These are phyloP conservation scores for Artemisia annua DNA, from an alignment of 129 eudicot species.

Conservation along the genomic window DNA sequence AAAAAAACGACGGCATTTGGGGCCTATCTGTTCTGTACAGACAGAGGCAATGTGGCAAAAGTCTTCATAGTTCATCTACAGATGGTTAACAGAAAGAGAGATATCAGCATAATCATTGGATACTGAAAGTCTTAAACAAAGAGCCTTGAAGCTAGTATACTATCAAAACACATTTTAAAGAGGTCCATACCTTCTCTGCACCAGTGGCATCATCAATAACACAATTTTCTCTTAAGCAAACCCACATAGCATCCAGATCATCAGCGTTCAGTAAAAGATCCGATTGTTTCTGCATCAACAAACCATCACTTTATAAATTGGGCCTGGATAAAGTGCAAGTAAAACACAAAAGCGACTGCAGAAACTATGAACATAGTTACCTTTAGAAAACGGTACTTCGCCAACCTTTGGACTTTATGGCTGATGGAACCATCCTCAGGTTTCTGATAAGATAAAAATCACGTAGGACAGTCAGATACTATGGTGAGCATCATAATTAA, in stretches of 20 bases:
- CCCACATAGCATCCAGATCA: constrained; percentile 99
- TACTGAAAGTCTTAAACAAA: background rate
- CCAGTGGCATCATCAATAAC: constrained; percentile 99
- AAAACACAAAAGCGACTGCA: background rate
- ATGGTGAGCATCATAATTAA: background rate
- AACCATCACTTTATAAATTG: constrained; percentile 4
- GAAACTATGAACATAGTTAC: constrained; percentile 36
- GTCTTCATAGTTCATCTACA: constrained; percentile 98
- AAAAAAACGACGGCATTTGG: constrained; percentile 97
- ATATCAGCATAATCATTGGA: constrained; percentile 20
- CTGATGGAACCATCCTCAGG: constrained; percentile 98
- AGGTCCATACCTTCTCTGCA: constrained; percentile 98
- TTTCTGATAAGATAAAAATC: constrained; percentile 53
- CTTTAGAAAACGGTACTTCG: constrained; percentile 93
- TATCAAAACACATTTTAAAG: no score
- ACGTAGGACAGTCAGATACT: constrained; percentile 11
- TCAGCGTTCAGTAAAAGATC: constrained; percentile 96
- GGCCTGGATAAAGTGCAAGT: background rate
- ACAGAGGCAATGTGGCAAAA: constrained; percentile 99
- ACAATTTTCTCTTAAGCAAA: constrained; percentile 95
- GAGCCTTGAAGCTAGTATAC: constrained; percentile 14
- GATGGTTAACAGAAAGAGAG: constrained; percentile 20
- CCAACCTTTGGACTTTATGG: constrained; percentile 92
- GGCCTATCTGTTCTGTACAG: constrained; percentile 97
- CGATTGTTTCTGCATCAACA: constrained; percentile 83